Evolutionary conservation across 441 rosid species (phyloP).

Genomic region (Codiaeum variegatum): DNA sequence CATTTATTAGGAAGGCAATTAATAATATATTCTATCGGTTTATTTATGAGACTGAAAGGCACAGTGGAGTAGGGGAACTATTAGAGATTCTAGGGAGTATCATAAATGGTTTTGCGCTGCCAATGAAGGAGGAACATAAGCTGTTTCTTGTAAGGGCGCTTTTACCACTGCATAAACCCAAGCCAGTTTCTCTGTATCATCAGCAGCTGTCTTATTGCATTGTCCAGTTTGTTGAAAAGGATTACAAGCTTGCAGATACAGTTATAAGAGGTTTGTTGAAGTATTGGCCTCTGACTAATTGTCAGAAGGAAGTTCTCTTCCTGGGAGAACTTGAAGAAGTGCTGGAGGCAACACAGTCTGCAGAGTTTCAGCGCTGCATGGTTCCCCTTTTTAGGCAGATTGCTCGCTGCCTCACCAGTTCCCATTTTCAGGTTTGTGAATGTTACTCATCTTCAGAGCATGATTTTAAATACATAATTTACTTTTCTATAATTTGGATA

Average conservation of each 20-base stretch:
- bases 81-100: constrained; percentile 91
- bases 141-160: constrained; percentile 80
- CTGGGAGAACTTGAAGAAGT: constrained; percentile 96
- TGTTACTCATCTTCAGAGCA: not conserved
- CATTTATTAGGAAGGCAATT: constrained; percentile 79
- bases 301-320: constrained; percentile 85
- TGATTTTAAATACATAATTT: not conserved
- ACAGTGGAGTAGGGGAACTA: constrained; percentile 82
- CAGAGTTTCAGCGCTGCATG: constrained; percentile 86
- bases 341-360: constrained; percentile 81
- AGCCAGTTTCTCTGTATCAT: constrained; percentile 62
- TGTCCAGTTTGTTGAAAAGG: constrained; percentile 83
- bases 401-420: constrained; percentile 82
- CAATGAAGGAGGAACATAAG: constrained; percentile 97
- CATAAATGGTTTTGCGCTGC: constrained; percentile 91
- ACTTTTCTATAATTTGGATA: not conserved
- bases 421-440: constrained; percentile 80
- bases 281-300: constrained; percentile 90
- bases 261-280: constrained; percentile 86
- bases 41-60: constrained; percentile 87
- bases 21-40: constrained; percentile 77
- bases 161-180: constrained; percentile 90
- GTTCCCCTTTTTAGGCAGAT: constrained; percentile 85
- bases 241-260: constrained; percentile 81
- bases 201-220: constrained; percentile 89